These are phyloP conservation scores for Spirogloea muscicola DNA, from an alignment of 139 green algal genomes.

Conservation along the genomic window DNA sequence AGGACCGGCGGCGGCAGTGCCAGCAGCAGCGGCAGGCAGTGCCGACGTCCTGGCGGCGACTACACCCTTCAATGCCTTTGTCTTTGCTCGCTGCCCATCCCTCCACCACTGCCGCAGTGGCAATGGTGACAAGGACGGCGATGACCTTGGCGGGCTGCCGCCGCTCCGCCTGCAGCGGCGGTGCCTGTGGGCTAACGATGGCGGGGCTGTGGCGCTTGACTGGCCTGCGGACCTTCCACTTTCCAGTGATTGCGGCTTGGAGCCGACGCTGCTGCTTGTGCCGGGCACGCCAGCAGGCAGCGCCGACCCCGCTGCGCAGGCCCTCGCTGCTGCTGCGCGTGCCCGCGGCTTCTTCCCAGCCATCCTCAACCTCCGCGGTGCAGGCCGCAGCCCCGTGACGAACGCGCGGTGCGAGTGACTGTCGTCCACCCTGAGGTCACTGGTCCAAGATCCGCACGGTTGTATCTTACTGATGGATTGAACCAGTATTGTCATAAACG, in stretches of 20 bases:
- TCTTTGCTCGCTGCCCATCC: too few relatives aligned
- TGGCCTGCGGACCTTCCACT: background rate
- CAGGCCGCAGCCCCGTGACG: slow-evolving; percentile 5
- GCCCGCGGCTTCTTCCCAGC: slow-evolving; percentile 1
- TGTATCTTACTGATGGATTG: too few relatives aligned
- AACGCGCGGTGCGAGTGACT: slow-evolving; percentile 5
- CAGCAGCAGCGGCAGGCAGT: too few relatives aligned
- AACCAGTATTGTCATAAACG: too few relatives aligned
- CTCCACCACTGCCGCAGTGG: too few relatives aligned
- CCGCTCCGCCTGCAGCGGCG: background rate
- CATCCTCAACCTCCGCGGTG: slow-evolving; percentile 11
- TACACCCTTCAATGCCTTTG: too few relatives aligned
- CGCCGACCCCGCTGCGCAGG: background rate
- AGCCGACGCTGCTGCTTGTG: slow-evolving; percentile 10
- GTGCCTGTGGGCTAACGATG: slow-evolving; percentile 1
- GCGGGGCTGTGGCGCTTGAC: slow-evolving; percentile 1
- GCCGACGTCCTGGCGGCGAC: too few relatives aligned
- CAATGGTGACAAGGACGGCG: too few relatives aligned
- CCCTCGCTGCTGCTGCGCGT: background rate
- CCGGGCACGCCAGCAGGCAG: slow-evolving; percentile 1
- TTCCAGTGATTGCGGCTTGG: background rate
- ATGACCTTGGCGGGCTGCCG: too few relatives aligned
- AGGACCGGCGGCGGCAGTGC: too few relatives aligned
- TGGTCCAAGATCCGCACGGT: too few relatives aligned
- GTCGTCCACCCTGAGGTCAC: too few relatives aligned